phyloP scores from a whole-genome alignment of 2,329 filamentous ascomycete species.

The Cordyceps javanica region DNA sequence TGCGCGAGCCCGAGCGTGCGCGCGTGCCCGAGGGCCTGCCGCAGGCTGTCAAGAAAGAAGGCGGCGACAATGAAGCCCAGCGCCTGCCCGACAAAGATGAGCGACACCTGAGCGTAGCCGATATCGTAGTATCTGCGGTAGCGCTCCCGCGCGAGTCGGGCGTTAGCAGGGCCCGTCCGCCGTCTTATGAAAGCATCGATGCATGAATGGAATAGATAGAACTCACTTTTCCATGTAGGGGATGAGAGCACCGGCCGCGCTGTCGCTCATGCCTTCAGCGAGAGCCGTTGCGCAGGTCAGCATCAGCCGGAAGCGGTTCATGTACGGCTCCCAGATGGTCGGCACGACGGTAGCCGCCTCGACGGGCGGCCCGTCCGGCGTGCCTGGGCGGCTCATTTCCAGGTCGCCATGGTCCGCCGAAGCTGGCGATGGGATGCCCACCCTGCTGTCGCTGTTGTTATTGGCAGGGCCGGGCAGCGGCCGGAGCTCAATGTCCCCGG shows the following conservation, averaged over 20 bases:
- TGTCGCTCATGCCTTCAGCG: conserved; percentile 66
- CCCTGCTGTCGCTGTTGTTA: not conserved
- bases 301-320: conserved; percentile 65
- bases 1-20: conserved; percentile 61
- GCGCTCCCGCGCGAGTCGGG: not conserved
- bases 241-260: conserved; percentile 70
- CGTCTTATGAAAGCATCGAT: not conserved
- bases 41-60: conserved; percentile 58
- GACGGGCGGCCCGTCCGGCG: conserved; percentile 28
- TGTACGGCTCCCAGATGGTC: conserved; percentile 53
- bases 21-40: conserved; percentile 57
- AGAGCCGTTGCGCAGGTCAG: conserved; percentile 61
- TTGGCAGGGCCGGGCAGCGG: not conserved
- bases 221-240: conserved; percentile 65
- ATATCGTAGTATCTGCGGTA: conserved; percentile 57
- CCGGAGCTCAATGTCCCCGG: not conserved
- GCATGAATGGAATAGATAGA: not conserved
- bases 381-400: conserved; percentile 49
- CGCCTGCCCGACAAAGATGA: conserved; percentile 76
- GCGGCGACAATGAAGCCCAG: conserved; percentile 70
- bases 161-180: not conserved
- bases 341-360: conserved; percentile 43
- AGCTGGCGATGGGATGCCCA: not conserved
- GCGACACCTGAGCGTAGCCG: conserved; percentile 70
- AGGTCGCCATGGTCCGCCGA: conserved; percentile 26